phyloP scores from a whole-genome alignment of 2,329 filamentous ascomycete genomes.

The Orbilia ellipsospora region DNA sequence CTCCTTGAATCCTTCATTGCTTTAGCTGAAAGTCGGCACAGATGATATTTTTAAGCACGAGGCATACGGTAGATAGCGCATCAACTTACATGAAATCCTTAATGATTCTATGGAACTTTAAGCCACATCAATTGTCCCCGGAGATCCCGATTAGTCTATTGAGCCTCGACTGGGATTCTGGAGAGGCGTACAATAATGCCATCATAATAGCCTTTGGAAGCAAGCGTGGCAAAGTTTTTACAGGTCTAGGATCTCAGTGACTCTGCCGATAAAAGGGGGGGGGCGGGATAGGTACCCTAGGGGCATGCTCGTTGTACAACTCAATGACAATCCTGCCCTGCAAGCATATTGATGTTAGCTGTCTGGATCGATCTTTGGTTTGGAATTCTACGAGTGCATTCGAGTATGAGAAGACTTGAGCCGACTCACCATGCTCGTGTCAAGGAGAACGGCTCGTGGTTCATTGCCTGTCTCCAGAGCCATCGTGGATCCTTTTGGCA shows the following conservation, averaged over 20 bases:
- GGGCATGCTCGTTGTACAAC: conserved; percentile 89
- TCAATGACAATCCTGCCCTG: conserved; percentile 87
- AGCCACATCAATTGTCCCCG: no score
- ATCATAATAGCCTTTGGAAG: conserved; percentile 87
- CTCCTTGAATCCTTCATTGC: conserved; percentile 69
- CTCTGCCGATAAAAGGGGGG: not conserved
- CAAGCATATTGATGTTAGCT: not conserved
- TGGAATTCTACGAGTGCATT: not conserved
- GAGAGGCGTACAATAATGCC: conserved; percentile 67
- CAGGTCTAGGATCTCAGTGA: conserved; percentile 70
- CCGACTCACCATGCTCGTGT: conserved; percentile 81
- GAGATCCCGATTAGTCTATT: conserved; percentile 25
- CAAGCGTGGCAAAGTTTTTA: conserved; percentile 85
- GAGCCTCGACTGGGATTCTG: not conserved
- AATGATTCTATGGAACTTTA: conserved; percentile 87
- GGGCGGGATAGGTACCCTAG: conserved; percentile 67
- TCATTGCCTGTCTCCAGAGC: conserved; percentile 67
- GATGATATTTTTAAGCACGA: not conserved
- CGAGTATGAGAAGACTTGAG: not conserved
- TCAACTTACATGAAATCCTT: conserved; percentile 78
- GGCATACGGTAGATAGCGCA: not conserved
- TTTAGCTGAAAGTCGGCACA: not conserved
- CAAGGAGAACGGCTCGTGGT: conserved; percentile 78
- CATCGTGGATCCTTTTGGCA: not conserved
- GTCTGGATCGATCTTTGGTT: not conserved